phyloP scores from a whole-genome alignment of 805 yeast genomes.

The Kregervanrija delftensis region DNA sequence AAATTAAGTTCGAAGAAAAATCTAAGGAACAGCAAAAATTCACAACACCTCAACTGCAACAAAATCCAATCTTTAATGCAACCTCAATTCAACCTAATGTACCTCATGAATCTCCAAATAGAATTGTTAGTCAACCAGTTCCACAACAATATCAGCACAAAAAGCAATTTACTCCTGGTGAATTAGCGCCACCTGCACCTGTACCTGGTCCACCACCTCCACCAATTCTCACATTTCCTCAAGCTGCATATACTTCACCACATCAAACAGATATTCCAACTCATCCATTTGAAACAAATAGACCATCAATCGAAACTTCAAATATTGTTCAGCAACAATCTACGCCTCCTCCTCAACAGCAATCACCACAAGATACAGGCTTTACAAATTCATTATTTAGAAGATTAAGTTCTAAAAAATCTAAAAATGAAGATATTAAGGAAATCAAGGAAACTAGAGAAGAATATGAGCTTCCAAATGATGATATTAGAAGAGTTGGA shows the following conservation, averaged over 20 bases:
- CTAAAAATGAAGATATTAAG: slow-evolving; percentile 1
- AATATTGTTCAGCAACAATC: slow-evolving; percentile 14
- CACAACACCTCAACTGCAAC: slow-evolving; percentile 9
- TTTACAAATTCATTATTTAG: slow-evolving; percentile 26
- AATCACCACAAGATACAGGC: slow-evolving; percentile 11
- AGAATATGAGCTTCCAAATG: slow-evolving; percentile 8
- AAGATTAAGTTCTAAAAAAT: slow-evolving; percentile 26
- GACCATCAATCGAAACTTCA: slow-evolving; percentile 7
- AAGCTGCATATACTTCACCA: slow-evolving; percentile 38
- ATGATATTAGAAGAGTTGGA: slow-evolving; percentile 49
- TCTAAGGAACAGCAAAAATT: slow-evolving; percentile 9
- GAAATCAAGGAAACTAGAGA: not conserved
- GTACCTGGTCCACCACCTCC: slow-evolving; percentile 30
- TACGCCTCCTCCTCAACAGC: slow-evolving; percentile 15
- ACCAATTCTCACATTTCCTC: slow-evolving; percentile 29
- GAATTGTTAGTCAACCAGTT: slow-evolving; percentile 22
- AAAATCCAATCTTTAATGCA: slow-evolving; percentile 9
- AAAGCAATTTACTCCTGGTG: slow-evolving; percentile 3
- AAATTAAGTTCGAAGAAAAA: slow-evolving; percentile 45
- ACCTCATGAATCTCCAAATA: slow-evolving; percentile 11
- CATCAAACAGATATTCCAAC: slow-evolving; percentile 22
- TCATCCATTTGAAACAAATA: slow-evolving; percentile 11
- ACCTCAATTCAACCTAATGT: slow-evolving; percentile 10
- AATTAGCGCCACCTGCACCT: slow-evolving; percentile 11
- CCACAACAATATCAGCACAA: slow-evolving; percentile 16